Base-by-base conservation (phyloP, 1,139 yeast species). In the Spathaspora jeffriesii region DNA sequence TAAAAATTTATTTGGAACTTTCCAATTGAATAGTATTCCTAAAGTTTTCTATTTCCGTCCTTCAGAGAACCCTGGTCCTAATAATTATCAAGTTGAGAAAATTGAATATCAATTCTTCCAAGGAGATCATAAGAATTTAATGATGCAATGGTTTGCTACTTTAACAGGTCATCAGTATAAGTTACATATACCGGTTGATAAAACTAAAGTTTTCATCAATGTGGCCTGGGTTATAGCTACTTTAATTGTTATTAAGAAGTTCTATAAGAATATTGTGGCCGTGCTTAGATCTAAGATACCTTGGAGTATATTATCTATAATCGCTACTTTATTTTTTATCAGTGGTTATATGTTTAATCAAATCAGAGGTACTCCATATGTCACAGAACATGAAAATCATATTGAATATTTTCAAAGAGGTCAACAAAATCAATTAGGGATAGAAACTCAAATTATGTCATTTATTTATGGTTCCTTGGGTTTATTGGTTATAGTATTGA, bases 301-400 rank as follows among this genome's bases (percentile, higher is more conserved):
- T 45, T 90, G 96, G 96, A 84, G 86, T 43, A 78, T 81, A 4
- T 48, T 77, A 14, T 75, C 88, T 4, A 70, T 88, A 20, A 71
- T 87, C 40, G 60, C 80, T 13, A 78, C 89, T 23, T 73, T 92
- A 52, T 70, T 91, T 58, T 88, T 92, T 72, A 84, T 82, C 45
- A 77, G 95, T 11, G 99, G 99, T 14, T 88, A 91, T 68, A 93
- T 93, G 99, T 93, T 83, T 78, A 91, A 90, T 64, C 81, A 82
- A 57, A 93, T 93, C 53, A 82, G 98, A 63, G 79, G 79, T 40
- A 78, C 85, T 8, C 96, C 90, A 17, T 87, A 84, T 59, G 74
- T 86, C 32, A 84, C 82, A 50, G 78, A 78, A 42, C 77, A 74
- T 46, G 73, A 72, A 8, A 69, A 78, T 43, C 93, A 92, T 25